Evolutionary conservation across 768 basidiomycete genomes (phyloP), one percentile per base, ranked within the genome.

Genomic region (Neoboletus magnificus): DNA sequence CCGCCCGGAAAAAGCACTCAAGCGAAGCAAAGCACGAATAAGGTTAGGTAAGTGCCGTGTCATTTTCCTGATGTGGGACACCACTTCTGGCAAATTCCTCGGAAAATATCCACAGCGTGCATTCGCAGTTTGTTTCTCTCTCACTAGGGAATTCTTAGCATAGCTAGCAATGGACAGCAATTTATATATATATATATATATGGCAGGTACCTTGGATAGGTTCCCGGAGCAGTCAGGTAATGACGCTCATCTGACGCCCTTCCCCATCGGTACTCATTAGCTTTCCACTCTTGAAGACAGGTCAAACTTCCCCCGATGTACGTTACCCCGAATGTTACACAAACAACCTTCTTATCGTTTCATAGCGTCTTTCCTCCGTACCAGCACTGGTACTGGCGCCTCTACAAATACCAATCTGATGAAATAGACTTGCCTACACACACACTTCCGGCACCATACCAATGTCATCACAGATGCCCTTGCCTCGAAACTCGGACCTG

Each of bases 91-190:
- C 11, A 8, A 46, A 32, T 3, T 12, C 27, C 30, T 46, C n/a
- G 45, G 20, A 46, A 15, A 20, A 30, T 32, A n/a, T 46, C 7
- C 8, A 22, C 29, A 46, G 8, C n/a, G 12, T n/a, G 20, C 12
- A 46, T 29, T 1, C 4, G 7, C 2, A 7, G 30, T 30, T 10
- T 15, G 20, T 13, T 46, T 32, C 16, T 20, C 20, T 15, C 45
- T 20, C 7, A 32, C 15, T 7, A 18, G 30, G 29, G n/a, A 25
- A 25, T 43, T 25, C 16, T 8, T 25, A 16, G 30, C 25, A 30
- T 46, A 3, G 7, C 4, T n/a, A 15, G 20, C n/a, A 13, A 1
- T 0, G 13, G 2, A 9, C 8, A 1, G 7, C 11, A 30, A 22
- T 7, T n/a, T n/a, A n/a, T n/a, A n/a, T n/a, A n/a, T n/a, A n/a